phyloP scores from a whole-genome alignment of 148 eudicot species.

The Arbutus unedo region DNA sequence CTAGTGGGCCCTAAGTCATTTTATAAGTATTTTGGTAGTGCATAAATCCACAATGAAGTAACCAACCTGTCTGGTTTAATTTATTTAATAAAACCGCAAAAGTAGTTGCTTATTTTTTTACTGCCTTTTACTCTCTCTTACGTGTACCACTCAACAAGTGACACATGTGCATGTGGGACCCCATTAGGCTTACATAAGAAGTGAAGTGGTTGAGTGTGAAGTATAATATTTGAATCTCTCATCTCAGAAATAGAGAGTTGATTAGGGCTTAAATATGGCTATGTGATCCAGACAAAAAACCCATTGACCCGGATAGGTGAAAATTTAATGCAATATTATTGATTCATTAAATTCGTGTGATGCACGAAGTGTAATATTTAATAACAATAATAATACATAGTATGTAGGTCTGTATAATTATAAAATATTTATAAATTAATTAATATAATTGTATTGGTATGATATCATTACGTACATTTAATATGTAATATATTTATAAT shows the following conservation, averaged over 20 bases:
- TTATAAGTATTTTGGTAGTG: not conserved
- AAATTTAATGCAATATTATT: conserved; percentile 28
- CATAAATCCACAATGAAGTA: not conserved
- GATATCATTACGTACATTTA: too few relatives aligned
- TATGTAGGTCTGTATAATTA: too few relatives aligned
- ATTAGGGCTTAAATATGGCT: not conserved
- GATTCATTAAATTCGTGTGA: too few relatives aligned
- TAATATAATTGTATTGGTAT: too few relatives aligned
- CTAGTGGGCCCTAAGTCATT: not conserved
- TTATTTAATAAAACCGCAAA: not conserved
- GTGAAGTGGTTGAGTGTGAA: not conserved
- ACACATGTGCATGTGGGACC: not conserved
- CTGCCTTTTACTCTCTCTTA: not conserved
- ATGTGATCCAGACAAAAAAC: conserved; percentile 28
- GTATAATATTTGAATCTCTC: not conserved
- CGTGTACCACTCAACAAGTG: not conserved
- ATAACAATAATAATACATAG: too few relatives aligned
- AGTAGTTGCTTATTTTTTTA: not conserved
- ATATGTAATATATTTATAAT: too few relatives aligned
- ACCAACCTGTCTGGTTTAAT: not conserved
- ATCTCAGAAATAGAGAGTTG: not conserved
- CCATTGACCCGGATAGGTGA: conserved; percentile 23
- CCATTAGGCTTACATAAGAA: not conserved
- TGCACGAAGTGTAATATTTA: too few relatives aligned
- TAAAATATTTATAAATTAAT: too few relatives aligned